Percentiles rank a stretch among this genome's conserved stretches.
Conservation (phyloP, 164 flowering plant species). For the Nelumbo lutea region DNA sequence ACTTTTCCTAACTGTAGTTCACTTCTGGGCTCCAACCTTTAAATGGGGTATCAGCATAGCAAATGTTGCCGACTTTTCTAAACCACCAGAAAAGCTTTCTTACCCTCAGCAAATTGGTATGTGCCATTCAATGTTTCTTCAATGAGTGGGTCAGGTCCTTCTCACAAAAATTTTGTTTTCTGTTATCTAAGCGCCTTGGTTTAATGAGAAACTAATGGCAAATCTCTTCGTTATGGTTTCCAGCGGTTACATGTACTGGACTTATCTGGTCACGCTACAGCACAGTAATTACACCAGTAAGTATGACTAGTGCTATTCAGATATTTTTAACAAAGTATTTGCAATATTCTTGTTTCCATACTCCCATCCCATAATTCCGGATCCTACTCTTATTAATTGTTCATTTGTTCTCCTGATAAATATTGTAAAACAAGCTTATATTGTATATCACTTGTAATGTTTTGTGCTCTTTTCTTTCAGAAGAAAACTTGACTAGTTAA, state of each 20-base stretch:
- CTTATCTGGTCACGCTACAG: conserved; percentile 80
- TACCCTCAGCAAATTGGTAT: conserved; percentile 72
- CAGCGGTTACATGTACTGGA: conserved; percentile 62
- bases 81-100: conserved; percentile 67
- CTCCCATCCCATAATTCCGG: no score
- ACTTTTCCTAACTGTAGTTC: conserved; percentile 48
- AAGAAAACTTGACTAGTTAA: no score
- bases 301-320: conserved; percentile 4
- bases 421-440: no score
- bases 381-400: no score
- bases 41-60: conserved; percentile 92
- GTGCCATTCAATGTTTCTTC: neutral
- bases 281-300: conserved; percentile 78
- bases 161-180: neutral
- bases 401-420: no score
- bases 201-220: no score
- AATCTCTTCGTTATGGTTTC: conserved; percentile 10
- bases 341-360: no score
- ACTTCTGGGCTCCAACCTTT: conserved; percentile 90
- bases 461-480: no score
- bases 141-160: neutral
- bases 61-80: conserved; percentile 64
- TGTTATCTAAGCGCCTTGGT: neutral
- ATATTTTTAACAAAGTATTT: no score
- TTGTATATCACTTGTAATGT: no score